Conservation (phyloP, 805 yeast genomes). For the Phaffomyces antillensis region DNA sequence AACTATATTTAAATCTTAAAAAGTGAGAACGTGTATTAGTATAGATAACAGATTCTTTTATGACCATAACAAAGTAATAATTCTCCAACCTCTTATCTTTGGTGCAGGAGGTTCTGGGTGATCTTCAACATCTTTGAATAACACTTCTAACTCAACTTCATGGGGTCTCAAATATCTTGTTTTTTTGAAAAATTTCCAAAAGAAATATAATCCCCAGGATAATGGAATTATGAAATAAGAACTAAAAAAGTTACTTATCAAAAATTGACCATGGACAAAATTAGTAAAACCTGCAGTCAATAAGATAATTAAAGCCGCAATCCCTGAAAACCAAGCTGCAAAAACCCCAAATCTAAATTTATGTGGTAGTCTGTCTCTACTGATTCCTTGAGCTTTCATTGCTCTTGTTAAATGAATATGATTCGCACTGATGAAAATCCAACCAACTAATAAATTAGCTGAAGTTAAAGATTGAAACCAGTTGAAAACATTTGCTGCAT, state of each 20-base stretch:
- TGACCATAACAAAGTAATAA: constrained; percentile 11
- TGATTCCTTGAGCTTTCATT: constrained; percentile 33
- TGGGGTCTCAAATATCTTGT: constrained; percentile 27
- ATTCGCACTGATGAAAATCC: constrained; percentile 25
- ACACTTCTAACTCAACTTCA: constrained; percentile 33
- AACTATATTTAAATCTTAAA: too few relatives aligned
- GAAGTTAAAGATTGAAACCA: constrained; percentile 30
- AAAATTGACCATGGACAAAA: constrained; percentile 26
- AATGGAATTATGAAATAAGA: constrained; percentile 19
- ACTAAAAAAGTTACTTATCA: constrained; percentile 4
- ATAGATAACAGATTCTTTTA: not conserved
- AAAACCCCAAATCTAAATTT: constrained; percentile 19
- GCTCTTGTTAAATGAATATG: constrained; percentile 28
- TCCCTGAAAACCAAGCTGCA: constrained; percentile 26
- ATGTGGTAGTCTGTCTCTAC: constrained; percentile 27
- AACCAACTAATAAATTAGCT: constrained; percentile 24
- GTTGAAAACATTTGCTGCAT: constrained; percentile 25
- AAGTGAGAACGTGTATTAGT: too few relatives aligned
- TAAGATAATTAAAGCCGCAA: constrained; percentile 21
- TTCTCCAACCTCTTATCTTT: constrained; percentile 11
- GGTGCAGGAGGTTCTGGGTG: constrained; percentile 21
- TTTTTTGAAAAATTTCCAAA: constrained; percentile 28
- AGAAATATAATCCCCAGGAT: constrained; percentile 19
- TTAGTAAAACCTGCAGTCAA: constrained; percentile 30
- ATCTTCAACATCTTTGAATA: constrained; percentile 23